phyloP scores from a whole-genome alignment of 306 rosid genomes.

The Castanea sativa region DNA sequence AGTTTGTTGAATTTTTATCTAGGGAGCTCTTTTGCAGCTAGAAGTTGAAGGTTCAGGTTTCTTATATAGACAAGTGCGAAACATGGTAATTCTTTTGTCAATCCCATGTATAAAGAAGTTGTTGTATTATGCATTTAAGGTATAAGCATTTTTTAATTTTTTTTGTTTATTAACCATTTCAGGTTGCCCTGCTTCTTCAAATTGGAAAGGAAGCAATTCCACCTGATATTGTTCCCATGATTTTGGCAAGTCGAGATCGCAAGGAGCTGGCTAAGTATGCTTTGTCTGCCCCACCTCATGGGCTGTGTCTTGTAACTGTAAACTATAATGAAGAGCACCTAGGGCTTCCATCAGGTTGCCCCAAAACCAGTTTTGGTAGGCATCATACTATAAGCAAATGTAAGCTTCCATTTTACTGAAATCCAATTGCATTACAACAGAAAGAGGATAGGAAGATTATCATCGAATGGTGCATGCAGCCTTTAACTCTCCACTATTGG shows the following conservation, averaged over 20 bases:
- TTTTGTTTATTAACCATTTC: constrained; percentile 10
- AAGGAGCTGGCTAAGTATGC: constrained; percentile 82
- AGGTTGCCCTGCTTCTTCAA: constrained; percentile 87
- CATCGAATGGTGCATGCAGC: background rate
- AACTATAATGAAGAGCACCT: constrained; percentile 71
- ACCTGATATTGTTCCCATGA: constrained; percentile 60
- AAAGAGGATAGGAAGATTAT: background rate
- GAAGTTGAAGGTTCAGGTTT: constrained; percentile 97
- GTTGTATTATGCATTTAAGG: background rate
- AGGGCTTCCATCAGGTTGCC: constrained; percentile 60
- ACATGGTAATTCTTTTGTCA: constrained; percentile 58
- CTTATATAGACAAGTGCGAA: constrained; percentile 90
- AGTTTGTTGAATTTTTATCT: constrained; percentile 14
- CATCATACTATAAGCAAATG: constrained; percentile 65
- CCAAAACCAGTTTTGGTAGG: constrained; percentile 71
- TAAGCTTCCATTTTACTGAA: constrained; percentile 68
- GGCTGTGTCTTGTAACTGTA: constrained; percentile 73
- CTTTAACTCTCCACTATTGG: background rate
- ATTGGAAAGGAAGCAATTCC: constrained; percentile 86
- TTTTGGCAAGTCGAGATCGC: constrained; percentile 77
- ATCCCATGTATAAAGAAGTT: background rate
- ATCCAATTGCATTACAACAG: constrained; percentile 12
- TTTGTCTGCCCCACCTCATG: constrained; percentile 68
- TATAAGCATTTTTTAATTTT: background rate
- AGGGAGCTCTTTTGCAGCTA: constrained; percentile 53